Evolutionary conservation across 2,329 filamentous ascomycete species (phyloP), one percentile per base, ranked within the genome.

Genomic region (Chaetoscypha palmicola): DNA sequence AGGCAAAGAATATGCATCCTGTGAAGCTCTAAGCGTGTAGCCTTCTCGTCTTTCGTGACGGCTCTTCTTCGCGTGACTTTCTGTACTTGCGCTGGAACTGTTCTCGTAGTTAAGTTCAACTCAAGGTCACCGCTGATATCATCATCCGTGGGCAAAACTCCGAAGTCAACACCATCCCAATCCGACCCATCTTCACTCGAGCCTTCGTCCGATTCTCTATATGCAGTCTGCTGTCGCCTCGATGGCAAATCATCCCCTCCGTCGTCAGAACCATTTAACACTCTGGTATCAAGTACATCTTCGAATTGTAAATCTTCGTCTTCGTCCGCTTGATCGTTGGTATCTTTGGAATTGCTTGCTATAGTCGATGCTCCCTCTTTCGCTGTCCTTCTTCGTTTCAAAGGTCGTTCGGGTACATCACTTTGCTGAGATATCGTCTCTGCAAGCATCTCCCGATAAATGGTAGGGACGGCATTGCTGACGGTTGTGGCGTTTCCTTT

Each of bases 1-100:
- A 98, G 71, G 60, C 87, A 94, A 11, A 96, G 67, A 0, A 97
- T 53, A 65, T 98, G 90, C 49, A 81, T 71, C 64, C 91, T 94
- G 64, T 98, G 92, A n/a, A 89, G 72, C 40, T 87, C 76, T 22
- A 92, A 62, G 16, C 90, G 78, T 11, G 62, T 66, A 33, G 66
- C 64, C 49, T 68, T 74, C 53, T 81, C 77, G 16, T 70, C 70
- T 49, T 68, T 74, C 19, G 64, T 75, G 3, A 79, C 64, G 2
- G 72, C 69, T 55, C 72, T 79, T 39, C 72, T 51, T 37, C 49
- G 51, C 19, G 52, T 26, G 17, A 41, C 26, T 19, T 28, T 41
- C 3, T 30, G 38, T 17, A 46, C 54, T 17, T 22, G 44, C 43
- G 50, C 45, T 16, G 52, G 46, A 14, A 28, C 28, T 21, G 46